Conservation (phyloP, 75 land plant species). For the Pseudotsuga menziesii region DNA sequence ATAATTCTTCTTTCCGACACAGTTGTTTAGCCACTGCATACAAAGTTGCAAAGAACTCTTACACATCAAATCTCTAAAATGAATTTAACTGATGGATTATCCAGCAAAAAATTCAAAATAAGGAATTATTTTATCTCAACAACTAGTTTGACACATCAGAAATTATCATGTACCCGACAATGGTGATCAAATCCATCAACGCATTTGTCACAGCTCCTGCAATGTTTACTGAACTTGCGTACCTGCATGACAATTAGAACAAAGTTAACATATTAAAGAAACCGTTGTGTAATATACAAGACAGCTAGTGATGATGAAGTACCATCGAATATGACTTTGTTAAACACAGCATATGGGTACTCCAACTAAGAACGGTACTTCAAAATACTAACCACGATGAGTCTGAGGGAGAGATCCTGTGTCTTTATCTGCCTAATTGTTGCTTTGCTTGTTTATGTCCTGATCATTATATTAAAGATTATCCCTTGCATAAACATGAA, state of each 20-base stretch:
- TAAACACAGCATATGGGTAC: no score
- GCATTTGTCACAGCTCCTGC: conserved; percentile 88
- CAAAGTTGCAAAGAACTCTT: not conserved
- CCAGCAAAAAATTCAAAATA: not conserved
- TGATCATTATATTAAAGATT: not conserved
- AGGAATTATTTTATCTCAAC: not conserved
- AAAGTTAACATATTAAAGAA: not conserved
- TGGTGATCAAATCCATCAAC: conserved; percentile 99
- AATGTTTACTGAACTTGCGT: conserved; percentile 85
- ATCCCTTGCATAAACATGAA: not conserved
- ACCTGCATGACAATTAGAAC: conserved; percentile 46
- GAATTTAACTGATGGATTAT: not conserved
- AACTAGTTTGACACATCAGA: not conserved
- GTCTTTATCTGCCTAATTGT: not conserved
- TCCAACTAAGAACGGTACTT: no score
- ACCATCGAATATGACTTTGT: no score
- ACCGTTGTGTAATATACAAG: not conserved
- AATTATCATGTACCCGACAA: conserved; percentile 59
- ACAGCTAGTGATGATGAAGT: not conserved
- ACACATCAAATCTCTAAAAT: not conserved
- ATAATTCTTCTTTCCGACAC: conserved; percentile 92
- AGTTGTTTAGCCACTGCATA: conserved; percentile 94
- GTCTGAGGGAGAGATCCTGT: not conserved
- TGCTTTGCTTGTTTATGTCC: not conserved
- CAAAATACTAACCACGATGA: no score